Base-by-base conservation (phyloP, 305 asterid genomes). In the Fraxinus baroniana region DNA sequence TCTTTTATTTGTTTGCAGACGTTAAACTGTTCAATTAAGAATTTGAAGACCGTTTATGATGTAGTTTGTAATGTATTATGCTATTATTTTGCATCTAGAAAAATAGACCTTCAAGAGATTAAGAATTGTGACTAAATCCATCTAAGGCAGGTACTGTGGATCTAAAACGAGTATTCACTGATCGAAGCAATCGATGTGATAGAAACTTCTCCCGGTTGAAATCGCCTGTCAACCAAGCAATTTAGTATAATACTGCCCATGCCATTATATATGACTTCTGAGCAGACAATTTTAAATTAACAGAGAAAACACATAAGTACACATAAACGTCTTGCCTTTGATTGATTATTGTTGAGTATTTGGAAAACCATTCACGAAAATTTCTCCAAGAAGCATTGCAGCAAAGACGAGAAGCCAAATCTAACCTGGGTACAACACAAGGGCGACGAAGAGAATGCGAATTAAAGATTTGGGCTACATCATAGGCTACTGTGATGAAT, bases 151-250 rank as follows among this genome's bases (percentile, higher is more conserved):
- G n/a, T n/a, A n/a, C 97, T 5, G 99, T 91, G 88, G 98, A 92
- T 85, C 98, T 98, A 90, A 91, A 96, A 35, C 98, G 92, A 86
- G 93, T 96, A 90, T 94, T 94, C 85, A 91, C 94, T 26, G 99
- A 86, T 75, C 99, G 90, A 85, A 96, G 97, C 85, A 96, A 83
- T 70, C 98, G 89, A 89, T 96, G 97, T 41, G 97, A 89, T 86
- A 37, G 98, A 92, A 82, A 86, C 84, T 92, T 94, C 87, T 94
- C 98, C 84, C 98, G 98, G 49, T 98, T 96, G 89, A 83, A 84
- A 91, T 76, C 82, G 79, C 85, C 62, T 82, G 64, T 76, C 62
- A 68, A 64, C 18, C 71, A 66, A 74, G 62, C 77, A 33, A 52
- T 78, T 78, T 77, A 84, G 81, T 60, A 72, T 77, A 77, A 73